Percentiles rank a stretch among this genome's conserved stretches.
Conservation (phyloP, 2,329 filamentous ascomycete genomes). For the Colletotrichum sp. region DNA sequence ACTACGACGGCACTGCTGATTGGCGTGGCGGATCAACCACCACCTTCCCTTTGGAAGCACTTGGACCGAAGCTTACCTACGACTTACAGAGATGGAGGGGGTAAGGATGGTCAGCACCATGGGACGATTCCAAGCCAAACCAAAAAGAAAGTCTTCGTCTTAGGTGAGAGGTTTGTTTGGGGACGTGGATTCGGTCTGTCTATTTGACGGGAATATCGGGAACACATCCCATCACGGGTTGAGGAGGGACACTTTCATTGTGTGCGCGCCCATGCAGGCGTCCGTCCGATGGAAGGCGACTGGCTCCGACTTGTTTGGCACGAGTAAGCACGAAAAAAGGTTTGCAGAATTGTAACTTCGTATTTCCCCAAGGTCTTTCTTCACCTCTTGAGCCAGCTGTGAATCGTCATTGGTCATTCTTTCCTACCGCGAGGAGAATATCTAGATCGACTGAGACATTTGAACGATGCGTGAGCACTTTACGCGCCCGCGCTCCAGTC, state of each 20-base stretch:
- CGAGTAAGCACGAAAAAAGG: not conserved
- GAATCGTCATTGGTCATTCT: not conserved
- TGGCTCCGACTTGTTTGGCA: not conserved
- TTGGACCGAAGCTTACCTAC: slow-evolving; percentile 7
- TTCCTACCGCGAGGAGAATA: not conserved
- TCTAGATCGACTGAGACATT: not conserved
- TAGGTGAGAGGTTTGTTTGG: not conserved
- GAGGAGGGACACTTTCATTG: not conserved
- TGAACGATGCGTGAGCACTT: not conserved
- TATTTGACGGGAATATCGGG: not conserved
- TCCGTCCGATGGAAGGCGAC: not conserved
- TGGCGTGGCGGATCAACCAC: not conserved
- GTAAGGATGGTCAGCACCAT: not conserved
- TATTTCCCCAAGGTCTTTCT: not conserved
- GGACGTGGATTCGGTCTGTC: not conserved
- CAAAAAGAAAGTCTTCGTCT: not conserved
- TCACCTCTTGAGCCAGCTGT: not conserved
- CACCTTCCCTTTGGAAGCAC: slow-evolving; percentile 13
- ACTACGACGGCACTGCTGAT: not conserved
- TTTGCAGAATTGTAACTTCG: not conserved
- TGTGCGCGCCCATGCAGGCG: not conserved
- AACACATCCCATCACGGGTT: not conserved
- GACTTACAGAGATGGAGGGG: not conserved
- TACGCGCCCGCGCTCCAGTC: not conserved
- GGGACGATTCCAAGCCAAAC: not conserved